Conservation (phyloP, 2,329 filamentous ascomycete genomes). For the Myriosclerotinia duriaeana region DNA sequence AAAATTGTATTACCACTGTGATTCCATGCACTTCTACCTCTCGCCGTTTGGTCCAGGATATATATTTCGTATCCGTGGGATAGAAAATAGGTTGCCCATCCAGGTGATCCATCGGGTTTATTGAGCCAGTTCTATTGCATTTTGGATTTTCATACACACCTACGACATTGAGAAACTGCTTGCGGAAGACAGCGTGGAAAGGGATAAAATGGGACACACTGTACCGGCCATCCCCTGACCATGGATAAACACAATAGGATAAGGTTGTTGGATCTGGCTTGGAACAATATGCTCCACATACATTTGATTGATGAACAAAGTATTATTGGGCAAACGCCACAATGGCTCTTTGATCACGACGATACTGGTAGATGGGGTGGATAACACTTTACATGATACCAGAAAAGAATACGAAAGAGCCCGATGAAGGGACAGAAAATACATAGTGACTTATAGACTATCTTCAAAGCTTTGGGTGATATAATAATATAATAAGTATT, state of each 20-base stretch:
- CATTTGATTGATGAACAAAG: slow-evolving; percentile 46
- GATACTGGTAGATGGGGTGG: not conserved
- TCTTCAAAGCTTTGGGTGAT: not conserved
- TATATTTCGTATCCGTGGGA: slow-evolving; percentile 48
- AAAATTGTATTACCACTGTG: slow-evolving; percentile 27
- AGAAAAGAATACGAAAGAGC: not conserved
- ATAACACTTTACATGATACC: not conserved
- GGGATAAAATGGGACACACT: slow-evolving; percentile 26
- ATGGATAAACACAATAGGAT: slow-evolving; percentile 36
- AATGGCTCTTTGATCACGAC: not conserved
- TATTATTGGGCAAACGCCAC: slow-evolving; percentile 17
- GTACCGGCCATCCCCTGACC: slow-evolving; percentile 35
- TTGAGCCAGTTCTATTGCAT: slow-evolving; percentile 46
- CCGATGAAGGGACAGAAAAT: not conserved
- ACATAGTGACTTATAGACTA: not conserved
- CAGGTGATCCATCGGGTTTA: slow-evolving; percentile 48
- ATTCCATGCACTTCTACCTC: slow-evolving; percentile 22
- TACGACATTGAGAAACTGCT: not conserved
- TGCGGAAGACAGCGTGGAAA: not conserved
- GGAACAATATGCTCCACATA: slow-evolving; percentile 53
- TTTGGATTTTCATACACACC: not conserved
- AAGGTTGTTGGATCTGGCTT: slow-evolving; percentile 22
- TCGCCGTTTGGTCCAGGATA: slow-evolving; percentile 40
- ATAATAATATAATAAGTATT: not conserved
- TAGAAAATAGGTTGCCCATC: slow-evolving; percentile 51